Percentiles rank a stretch among this genome's conserved stretches.
These are phyloP conservation scores for Apostasia ramifera DNA, from an alignment of 106 monocot species.

Conservation along the genomic window DNA sequence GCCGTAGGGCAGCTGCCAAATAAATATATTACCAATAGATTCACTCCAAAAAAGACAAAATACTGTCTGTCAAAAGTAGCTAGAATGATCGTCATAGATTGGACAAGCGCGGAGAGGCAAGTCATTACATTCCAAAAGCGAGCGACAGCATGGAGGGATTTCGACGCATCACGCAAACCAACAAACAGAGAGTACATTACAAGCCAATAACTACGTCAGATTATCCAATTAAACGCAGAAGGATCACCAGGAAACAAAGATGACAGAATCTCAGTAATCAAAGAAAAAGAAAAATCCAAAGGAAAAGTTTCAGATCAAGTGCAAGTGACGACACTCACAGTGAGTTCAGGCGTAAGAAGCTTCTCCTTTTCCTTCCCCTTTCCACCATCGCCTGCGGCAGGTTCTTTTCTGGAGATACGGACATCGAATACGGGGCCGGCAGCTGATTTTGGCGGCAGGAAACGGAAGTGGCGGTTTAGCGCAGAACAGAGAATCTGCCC, in stretches of 20 bases:
- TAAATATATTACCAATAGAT: not conserved
- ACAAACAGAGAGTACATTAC: not conserved
- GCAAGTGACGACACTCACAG: not conserved
- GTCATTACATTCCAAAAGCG: not conserved
- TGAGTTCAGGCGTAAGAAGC: not conserved
- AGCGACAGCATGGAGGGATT: not conserved
- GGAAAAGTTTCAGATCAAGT: not conserved
- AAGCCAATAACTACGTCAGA: not conserved
- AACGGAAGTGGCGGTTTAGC: not conserved
- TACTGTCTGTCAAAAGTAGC: not conserved
- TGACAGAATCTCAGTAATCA: not conserved
- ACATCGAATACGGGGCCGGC: not conserved
- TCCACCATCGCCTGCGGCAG: not conserved
- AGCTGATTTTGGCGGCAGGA: not conserved
- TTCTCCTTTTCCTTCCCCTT: not conserved
- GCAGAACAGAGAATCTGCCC: conserved; percentile 2
- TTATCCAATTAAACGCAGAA: not conserved
- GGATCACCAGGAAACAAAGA: not conserved
- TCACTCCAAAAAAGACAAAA: not conserved
- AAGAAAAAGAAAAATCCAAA: not conserved
- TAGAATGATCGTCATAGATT: not conserved
- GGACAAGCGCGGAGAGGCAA: not conserved
- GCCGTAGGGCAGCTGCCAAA: too few species aligned
- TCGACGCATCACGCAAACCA: not conserved
- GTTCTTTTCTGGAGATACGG: not conserved